A percentile compares a stretch with the other conserved stretches of the same genome.
Evolutionary conservation across 164 flowering plant genomes (phyloP).

Genomic region (Nymphaea colorata): DNA sequence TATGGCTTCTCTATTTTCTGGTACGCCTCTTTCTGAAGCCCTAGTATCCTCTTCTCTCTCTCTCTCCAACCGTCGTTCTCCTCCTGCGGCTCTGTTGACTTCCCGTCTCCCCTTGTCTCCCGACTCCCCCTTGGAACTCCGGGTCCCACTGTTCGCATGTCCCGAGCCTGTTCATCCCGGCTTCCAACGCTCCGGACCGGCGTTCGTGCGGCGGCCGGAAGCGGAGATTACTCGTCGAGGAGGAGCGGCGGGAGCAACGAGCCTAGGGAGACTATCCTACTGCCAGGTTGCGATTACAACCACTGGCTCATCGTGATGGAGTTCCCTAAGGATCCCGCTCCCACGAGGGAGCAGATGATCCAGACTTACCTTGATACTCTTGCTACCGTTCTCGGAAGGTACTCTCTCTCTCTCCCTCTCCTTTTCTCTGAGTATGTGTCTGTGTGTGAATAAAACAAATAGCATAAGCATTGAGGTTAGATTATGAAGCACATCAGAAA

Average conservation of each 20-base stretch:
- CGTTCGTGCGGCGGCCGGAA: constrained; percentile 21
- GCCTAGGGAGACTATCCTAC: constrained; percentile 78
- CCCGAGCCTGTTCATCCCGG: background rate
- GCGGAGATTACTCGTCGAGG: constrained; percentile 42
- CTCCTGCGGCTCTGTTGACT: constrained; percentile 2
- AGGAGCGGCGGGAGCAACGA: constrained; percentile 60
- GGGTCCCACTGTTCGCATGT: background rate
- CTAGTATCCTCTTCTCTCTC: constrained; percentile 14
- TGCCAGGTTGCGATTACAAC: constrained; percentile 93
- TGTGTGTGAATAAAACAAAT: too few relatives aligned
- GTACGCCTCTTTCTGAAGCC: constrained; percentile 24
- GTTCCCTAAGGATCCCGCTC: constrained; percentile 94
- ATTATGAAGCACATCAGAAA: too few relatives aligned
- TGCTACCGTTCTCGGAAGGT: constrained; percentile 95
- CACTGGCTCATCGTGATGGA: constrained; percentile 99
- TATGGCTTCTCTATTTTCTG: constrained; percentile 14
- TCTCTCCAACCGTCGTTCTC: constrained; percentile 7
- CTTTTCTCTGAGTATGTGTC: too few relatives aligned
- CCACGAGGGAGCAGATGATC: constrained; percentile 95
- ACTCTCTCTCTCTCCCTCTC: too few relatives aligned
- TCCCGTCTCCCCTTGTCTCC: background rate
- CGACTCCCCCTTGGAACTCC: too few relatives aligned
- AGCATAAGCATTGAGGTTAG: too few relatives aligned
- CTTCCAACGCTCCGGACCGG: background rate
- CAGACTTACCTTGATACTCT: constrained; percentile 89